These are phyloP conservation scores for Euclidium syriacum DNA, from an alignment of 345 rosid genomes.

Conservation along the genomic window DNA sequence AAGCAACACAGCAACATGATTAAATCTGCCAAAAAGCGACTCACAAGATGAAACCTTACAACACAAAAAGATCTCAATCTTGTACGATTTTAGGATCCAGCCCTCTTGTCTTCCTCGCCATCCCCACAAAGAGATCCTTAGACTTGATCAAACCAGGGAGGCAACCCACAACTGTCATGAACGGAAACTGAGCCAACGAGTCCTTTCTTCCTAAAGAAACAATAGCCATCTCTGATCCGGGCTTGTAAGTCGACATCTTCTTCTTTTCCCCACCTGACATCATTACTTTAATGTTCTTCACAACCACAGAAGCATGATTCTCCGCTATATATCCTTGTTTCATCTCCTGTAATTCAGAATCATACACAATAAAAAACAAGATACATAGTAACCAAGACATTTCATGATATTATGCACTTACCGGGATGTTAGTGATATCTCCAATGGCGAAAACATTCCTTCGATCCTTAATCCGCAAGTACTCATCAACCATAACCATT, in stretches of 20 bases:
- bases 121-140: constrained; percentile 67
- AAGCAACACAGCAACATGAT: no score
- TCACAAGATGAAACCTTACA: no score
- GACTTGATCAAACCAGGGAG: constrained; percentile 78
- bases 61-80: no score
- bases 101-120: constrained; percentile 59
- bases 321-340: constrained; percentile 81
- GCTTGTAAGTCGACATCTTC: constrained; percentile 49
- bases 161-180: constrained; percentile 46
- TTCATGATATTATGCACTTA: constrained; percentile 22
- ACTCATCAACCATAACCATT: constrained; percentile 50
- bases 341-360: constrained; percentile 44
- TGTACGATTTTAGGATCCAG: constrained; percentile 37
- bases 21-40: no score
- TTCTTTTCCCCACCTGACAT: constrained; percentile 53
- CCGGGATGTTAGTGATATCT: constrained; percentile 46
- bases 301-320: constrained; percentile 55
- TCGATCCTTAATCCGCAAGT: constrained; percentile 39
- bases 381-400: no score
- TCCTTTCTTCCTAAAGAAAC: constrained; percentile 75
- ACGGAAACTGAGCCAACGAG: constrained; percentile 71
- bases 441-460: constrained; percentile 55
- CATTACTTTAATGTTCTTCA: constrained; percentile 61
- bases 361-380: no score
- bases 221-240: constrained; percentile 43